A percentile compares a stretch with the other conserved stretches of the same genome.
Evolutionary conservation across 192 early-diverging fungal genomes (phyloP).

Genomic region (Irineochytrium annulatum): DNA sequence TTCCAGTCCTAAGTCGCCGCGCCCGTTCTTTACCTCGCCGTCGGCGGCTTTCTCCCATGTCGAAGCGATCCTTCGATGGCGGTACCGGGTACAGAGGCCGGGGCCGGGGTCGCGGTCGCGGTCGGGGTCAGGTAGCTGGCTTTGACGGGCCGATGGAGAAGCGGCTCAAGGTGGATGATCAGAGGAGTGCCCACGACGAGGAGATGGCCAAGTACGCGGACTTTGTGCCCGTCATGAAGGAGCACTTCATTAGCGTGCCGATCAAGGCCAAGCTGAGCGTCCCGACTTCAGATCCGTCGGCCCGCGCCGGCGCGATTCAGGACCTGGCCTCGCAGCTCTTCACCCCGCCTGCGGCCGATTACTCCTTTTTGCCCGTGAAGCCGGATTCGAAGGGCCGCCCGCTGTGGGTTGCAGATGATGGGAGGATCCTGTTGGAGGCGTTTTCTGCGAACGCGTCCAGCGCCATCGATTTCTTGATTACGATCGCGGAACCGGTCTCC

Average conservation of each 20-base stretch:
- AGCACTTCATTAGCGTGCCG: conserved; percentile 1
- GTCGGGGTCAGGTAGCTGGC: too few relatives aligned
- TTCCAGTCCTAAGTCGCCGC: too few relatives aligned
- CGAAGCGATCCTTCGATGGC: too few relatives aligned
- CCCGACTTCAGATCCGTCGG: neutral
- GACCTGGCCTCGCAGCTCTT: conserved; percentile 15
- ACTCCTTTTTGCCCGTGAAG: conserved; percentile 57
- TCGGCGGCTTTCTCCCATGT: too few relatives aligned
- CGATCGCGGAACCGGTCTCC: conserved; percentile 88
- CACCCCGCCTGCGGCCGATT: conserved; percentile 16
- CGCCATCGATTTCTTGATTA: conserved; percentile 94
- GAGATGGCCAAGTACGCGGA: too few relatives aligned
- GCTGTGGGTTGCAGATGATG: conserved; percentile 87
- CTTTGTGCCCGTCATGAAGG: neutral
- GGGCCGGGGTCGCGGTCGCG: too few relatives aligned
- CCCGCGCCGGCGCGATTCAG: neutral
- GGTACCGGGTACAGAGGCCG: too few relatives aligned
- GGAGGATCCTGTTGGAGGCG: conserved; percentile 91
- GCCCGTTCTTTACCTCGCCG: too few relatives aligned
- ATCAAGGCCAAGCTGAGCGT: conserved; percentile 4
- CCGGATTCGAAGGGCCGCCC: conserved; percentile 80
- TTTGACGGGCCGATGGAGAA: too few relatives aligned
- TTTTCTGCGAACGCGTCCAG: conserved; percentile 91
- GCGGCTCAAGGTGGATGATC: too few relatives aligned
- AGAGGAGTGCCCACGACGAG: too few relatives aligned